Percentiles rank a stretch among this genome's conserved stretches.
phyloP scores from a whole-genome alignment of 352 stramenopile species.

The Phytophthora multivora region DNA sequence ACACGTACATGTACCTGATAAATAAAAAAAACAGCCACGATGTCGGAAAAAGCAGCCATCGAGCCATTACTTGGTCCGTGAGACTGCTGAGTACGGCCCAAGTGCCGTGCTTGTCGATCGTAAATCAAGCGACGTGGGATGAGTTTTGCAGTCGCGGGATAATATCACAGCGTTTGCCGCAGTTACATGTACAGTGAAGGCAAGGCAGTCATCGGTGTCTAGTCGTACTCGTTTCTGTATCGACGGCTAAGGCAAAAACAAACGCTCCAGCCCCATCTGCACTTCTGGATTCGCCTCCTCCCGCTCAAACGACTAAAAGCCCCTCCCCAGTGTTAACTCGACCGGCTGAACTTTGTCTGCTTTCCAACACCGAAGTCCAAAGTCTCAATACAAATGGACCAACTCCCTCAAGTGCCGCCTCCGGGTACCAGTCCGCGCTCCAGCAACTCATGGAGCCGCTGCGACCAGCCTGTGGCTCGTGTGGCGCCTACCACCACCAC shows the following conservation, averaged over 20 bases:
- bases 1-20: slow-evolving; percentile 3
- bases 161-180: slow-evolving; percentile 13
- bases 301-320: slow-evolving; percentile 11
- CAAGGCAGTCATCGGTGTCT: slow-evolving; percentile 1
- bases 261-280: slow-evolving; percentile 15
- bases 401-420: slow-evolving; percentile 38
- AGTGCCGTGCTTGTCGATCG: neutral
- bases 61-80: neutral
- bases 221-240: slow-evolving; percentile 13
- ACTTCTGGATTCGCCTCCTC: slow-evolving; percentile 27
- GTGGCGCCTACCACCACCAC: slow-evolving; percentile 74
- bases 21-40: neutral
- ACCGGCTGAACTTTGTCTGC: slow-evolving; percentile 3
- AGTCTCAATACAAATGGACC: slow-evolving; percentile 21
- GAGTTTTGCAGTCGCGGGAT: neutral
- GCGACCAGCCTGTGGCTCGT: slow-evolving; percentile 75
- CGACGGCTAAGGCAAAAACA: neutral
- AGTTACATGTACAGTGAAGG: neutral
- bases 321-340: slow-evolving; percentile 2
- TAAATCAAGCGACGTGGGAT: slow-evolving; percentile 12
- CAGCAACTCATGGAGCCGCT: slow-evolving; percentile 75
- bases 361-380: slow-evolving; percentile 2
- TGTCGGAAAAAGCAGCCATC: neutral
- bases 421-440: slow-evolving; percentile 43
- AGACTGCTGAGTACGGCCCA: neutral